Evolutionary conservation across 2,329 filamentous ascomycete genomes (phyloP), one percentile per base, ranked within the genome.

Genomic region (Arthrobotrys sphaeroides): DNA sequence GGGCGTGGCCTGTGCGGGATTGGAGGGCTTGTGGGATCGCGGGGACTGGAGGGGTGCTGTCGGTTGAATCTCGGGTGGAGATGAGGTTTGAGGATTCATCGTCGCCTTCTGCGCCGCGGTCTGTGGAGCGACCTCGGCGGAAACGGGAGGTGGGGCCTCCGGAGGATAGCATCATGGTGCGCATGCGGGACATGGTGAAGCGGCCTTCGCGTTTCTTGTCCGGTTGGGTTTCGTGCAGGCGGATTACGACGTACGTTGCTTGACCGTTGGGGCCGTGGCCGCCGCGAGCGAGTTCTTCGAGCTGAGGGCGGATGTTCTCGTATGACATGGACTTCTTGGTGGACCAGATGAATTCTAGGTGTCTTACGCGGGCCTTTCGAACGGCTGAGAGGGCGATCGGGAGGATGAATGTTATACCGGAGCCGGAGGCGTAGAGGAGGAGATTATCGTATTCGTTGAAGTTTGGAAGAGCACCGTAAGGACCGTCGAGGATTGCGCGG

Each of bases 291-390:
- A 77, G 66, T 62, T 77, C 73, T 49, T 77, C 73, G 20, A 77
- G 65, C 42, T 77, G 73, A 2, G 73, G 73, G 6, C 73, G 66
- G 59, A 77, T 77, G 66, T 77, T 77, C 18, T 77, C 73, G 65
- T 77, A 77, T 0, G 73, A 77, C 73, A 77, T 77, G 28, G 66
- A 36, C 24, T 72, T 77, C 53, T 77, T 77, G 12, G 73, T 77
- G 1, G 59, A 72, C 73, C 73, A 77, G 43, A 77, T 77, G 67
- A 77, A 77, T 57, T 77, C 73, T 10, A 77, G 24, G 20, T 77
- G 73, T 13, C 73, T 24, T 1, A 77, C 73, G 28, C 67, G 43
- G 5, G 73, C 73, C 38, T 77, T 77, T 22, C 73, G 65, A 33
- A 77, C 73, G 13, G 61, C 60, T 22, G 73, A 77, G 3, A 77